Conservation (phyloP, 1,284 basidiomycete genomes). For the Meripilus lineatus region DNA sequence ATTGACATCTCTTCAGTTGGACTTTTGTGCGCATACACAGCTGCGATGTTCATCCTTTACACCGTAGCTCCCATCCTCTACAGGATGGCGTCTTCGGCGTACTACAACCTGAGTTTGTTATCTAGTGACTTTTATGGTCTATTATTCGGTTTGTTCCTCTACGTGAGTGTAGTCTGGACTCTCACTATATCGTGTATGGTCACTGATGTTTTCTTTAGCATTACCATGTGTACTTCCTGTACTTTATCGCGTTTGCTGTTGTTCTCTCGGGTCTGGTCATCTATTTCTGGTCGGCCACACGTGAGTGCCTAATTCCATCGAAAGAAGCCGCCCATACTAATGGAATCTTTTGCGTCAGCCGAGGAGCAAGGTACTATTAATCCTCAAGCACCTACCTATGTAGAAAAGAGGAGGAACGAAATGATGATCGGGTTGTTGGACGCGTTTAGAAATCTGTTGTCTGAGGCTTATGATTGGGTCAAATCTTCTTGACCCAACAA, state of each 20-base stretch:
- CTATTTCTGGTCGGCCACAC: conserved; percentile 80
- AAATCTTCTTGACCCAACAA: too few relatives aligned
- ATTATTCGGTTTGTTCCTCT: conserved; percentile 56
- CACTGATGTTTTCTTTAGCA: conserved; percentile 42
- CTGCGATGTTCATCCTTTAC: conserved; percentile 79
- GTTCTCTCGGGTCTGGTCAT: conserved; percentile 69
- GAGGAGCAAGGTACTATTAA: conserved; percentile 71
- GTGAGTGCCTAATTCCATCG: conserved; percentile 39
- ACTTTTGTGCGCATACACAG: conserved; percentile 69
- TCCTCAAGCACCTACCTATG: conserved; percentile 58
- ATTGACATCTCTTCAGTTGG: conserved; percentile 45
- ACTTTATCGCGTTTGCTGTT: conserved; percentile 71
- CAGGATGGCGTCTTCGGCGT: conserved; percentile 76
- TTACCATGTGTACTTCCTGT: conserved; percentile 77
- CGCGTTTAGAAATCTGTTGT: too few relatives aligned
- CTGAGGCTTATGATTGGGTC: too few relatives aligned
- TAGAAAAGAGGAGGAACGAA: too few relatives aligned
- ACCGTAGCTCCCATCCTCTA: conserved; percentile 82
- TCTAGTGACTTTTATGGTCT: conserved; percentile 85
- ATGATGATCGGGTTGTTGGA: too few relatives aligned
- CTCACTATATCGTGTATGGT: too few relatives aligned
- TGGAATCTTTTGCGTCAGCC: conserved; percentile 36
- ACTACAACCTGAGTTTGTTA: conserved; percentile 78
- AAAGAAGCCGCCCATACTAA: neutral
- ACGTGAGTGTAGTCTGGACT: conserved; percentile 33